phyloP scores from a whole-genome alignment of 1,284 basidiomycete genomes.

The Amylostereum areolatum region DNA sequence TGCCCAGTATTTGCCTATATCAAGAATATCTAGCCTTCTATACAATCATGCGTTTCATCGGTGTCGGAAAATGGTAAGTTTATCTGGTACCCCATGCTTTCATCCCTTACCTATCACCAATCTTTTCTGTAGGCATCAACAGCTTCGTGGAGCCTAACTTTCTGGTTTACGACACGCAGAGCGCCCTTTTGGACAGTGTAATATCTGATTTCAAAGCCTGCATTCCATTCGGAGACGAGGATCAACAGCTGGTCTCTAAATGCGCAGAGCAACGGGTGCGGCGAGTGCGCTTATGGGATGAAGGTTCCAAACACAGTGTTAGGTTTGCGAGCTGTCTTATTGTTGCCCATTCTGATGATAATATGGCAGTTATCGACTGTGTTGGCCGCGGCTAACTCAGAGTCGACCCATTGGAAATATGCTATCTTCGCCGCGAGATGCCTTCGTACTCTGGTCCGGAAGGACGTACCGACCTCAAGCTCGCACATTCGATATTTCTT shows the following conservation, averaged over 20 bases:
- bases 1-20: background rate
- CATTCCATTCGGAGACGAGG: conserved; percentile 27
- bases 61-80: conserved; percentile 59
- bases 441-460: conserved; percentile 68
- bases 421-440: conserved; percentile 69
- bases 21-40: conserved; percentile 44
- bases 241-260: conserved; percentile 33
- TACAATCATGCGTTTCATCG: conserved; percentile 56
- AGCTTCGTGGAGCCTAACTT: conserved; percentile 56
- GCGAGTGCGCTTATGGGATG: conserved; percentile 28
- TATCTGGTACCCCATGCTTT: background rate
- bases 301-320: conserved; percentile 9
- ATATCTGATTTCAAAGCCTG: conserved; percentile 30
- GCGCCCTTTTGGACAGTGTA: conserved; percentile 32
- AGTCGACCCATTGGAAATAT: conserved; percentile 81
- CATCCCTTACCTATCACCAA: background rate
- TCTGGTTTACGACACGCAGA: conserved; percentile 47
- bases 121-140: conserved; percentile 38
- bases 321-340: background rate
- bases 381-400: conserved; percentile 48
- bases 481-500: conserved; percentile 53
- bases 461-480: conserved; percentile 60
- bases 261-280: conserved; percentile 40
- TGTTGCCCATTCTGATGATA: background rate
- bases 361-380: conserved; percentile 32